A percentile compares a stretch with the other conserved stretches of the same genome.
Conservation (phyloP, 2,329 filamentous ascomycete genomes). For the Aureobasidium pullulans region DNA sequence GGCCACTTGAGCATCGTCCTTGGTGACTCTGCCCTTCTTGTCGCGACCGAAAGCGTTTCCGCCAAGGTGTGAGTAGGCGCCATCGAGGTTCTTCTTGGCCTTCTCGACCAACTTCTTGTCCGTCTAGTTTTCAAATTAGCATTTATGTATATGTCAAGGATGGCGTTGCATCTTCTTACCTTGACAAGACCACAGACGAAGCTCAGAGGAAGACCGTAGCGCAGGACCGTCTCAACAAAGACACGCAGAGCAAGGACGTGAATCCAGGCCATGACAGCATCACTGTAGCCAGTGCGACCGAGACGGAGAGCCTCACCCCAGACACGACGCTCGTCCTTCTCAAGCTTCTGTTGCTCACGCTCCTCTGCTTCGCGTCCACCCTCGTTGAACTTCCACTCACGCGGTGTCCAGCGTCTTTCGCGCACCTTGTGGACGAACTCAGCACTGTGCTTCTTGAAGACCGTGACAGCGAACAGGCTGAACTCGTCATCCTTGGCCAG, state of each 20-base stretch:
- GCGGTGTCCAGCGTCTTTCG: slow-evolving; percentile 88
- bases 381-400: slow-evolving; percentile 88
- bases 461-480: slow-evolving; percentile 76
- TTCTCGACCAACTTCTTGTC: slow-evolving; percentile 76
- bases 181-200: slow-evolving; percentile 79
- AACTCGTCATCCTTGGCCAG: slow-evolving; percentile 86
- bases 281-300: slow-evolving; percentile 87
- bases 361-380: slow-evolving; percentile 85
- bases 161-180: slow-evolving; percentile 47
- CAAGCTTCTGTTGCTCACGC: slow-evolving; percentile 73
- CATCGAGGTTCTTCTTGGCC: slow-evolving; percentile 59
- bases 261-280: slow-evolving; percentile 92
- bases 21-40: slow-evolving; percentile 85
- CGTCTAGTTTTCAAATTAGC: slow-evolving; percentile 49
- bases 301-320: slow-evolving; percentile 87
- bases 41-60: slow-evolving; percentile 91
- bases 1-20: slow-evolving; percentile 73
- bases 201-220: slow-evolving; percentile 85
- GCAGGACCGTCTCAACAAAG: slow-evolving; percentile 95
- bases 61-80: slow-evolving; percentile 81
- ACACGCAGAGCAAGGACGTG: slow-evolving; percentile 86
- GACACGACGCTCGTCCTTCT: slow-evolving; percentile 79
- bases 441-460: slow-evolving; percentile 81
- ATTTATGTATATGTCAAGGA: neutral
- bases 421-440: slow-evolving; percentile 91